Conservation (phyloP, 2,329 filamentous ascomycete species). For the Colletotrichum melonis region DNA sequence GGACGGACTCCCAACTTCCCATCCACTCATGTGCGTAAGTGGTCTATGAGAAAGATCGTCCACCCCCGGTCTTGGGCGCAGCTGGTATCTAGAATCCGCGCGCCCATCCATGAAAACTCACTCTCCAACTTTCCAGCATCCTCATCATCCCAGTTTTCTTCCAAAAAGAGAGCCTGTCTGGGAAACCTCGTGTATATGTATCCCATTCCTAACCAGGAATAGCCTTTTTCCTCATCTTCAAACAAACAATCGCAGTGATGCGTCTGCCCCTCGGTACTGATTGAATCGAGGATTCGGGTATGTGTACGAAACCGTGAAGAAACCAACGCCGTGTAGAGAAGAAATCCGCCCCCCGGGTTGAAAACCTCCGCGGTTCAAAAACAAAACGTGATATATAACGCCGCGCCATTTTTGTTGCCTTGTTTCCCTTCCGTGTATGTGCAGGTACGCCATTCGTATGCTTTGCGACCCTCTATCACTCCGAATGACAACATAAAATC, state of each 20-base stretch:
- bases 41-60: not conserved
- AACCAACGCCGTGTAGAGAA: slow-evolving; percentile 18
- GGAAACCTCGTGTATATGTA: slow-evolving; percentile 11
- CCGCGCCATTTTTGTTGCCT: slow-evolving; percentile 25
- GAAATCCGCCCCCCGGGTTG: not conserved
- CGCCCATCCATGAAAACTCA: not conserved
- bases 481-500: slow-evolving; percentile 10
- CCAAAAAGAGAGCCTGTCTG: not conserved
- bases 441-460: slow-evolving; percentile 35
- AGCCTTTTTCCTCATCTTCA: not conserved
- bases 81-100: not conserved
- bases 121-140: not conserved
- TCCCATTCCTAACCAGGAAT: not conserved
- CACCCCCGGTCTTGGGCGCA: not conserved
- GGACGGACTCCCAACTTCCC: not conserved
- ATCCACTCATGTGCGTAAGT: not conserved
- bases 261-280: slow-evolving; percentile 27
- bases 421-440: slow-evolving; percentile 28
- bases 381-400: slow-evolving; percentile 7
- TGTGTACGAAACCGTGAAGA: slow-evolving; percentile 27
- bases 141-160: not conserved
- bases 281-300: slow-evolving; percentile 33
- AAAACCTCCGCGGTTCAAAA: not conserved
- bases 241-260: slow-evolving; percentile 22
- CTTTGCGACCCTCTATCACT: slow-evolving; percentile 33